These are phyloP conservation scores for Vitis hybrid DNA, from an alignment of 177 flowering plant genomes.

Conservation along the genomic window DNA sequence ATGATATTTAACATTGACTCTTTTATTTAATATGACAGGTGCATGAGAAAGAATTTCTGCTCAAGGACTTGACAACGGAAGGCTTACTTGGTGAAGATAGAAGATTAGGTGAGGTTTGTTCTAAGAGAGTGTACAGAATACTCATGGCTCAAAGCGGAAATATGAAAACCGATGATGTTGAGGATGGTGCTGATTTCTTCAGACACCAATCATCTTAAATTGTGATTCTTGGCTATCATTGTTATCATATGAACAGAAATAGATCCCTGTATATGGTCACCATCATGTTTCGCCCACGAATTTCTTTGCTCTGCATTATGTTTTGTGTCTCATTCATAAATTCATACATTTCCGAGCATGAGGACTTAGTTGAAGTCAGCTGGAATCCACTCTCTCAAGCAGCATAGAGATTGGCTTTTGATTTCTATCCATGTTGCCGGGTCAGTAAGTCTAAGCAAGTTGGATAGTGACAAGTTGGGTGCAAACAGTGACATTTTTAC, in stretches of 20 bases:
- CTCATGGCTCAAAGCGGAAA: slow-evolving; percentile 84
- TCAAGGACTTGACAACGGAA: slow-evolving; percentile 72
- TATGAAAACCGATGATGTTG: slow-evolving; percentile 83
- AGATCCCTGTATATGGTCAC: background rate
- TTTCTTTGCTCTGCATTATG: background rate
- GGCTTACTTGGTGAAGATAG: slow-evolving; percentile 72
- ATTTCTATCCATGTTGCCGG: too few relatives aligned
- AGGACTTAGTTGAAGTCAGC: too few relatives aligned
- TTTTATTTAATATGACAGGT: slow-evolving; percentile 42
- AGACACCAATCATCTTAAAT: slow-evolving; percentile 11
- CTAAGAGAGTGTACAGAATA: slow-evolving; percentile 91
- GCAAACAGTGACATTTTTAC: too few relatives aligned
- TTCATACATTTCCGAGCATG: too few relatives aligned
- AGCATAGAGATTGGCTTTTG: too few relatives aligned
- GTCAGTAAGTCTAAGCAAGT: too few relatives aligned
- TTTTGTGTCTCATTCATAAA: too few relatives aligned
- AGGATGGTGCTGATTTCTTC: slow-evolving; percentile 88
- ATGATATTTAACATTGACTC: background rate
- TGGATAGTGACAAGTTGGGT: too few relatives aligned
- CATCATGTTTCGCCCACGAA: background rate
- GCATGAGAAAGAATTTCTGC: slow-evolving; percentile 87
- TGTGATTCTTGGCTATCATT: background rate
- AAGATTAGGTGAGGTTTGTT: slow-evolving; percentile 88
- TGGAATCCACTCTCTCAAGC: too few relatives aligned
- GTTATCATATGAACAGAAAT: background rate